Percentiles rank a stretch among this genome's conserved stretches.
These are phyloP conservation scores for Cladosporium austrohemisphaericum DNA, from an alignment of 2,329 filamentous ascomycete species.

Conservation along the genomic window DNA sequence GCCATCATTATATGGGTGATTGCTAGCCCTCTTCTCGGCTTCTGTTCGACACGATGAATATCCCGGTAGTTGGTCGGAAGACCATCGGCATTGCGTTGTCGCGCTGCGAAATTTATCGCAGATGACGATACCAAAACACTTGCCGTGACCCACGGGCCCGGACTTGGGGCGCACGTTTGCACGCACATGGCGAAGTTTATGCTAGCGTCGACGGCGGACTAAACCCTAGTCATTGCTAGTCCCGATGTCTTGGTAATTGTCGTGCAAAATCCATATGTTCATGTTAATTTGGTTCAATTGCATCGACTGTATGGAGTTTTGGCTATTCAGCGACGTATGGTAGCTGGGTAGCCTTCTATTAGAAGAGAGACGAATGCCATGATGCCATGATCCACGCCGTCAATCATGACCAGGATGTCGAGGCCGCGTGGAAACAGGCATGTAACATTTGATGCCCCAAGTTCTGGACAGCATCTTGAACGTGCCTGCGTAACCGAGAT, in stretches of 20 bases:
- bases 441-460: too few species aligned
- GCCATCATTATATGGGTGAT: neutral
- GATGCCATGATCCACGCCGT: too few species aligned
- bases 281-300: neutral
- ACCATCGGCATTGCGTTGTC: neutral
- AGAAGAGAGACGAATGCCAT: too few species aligned
- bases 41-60: too few species aligned
- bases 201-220: neutral
- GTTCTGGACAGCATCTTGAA: constrained; percentile 3
- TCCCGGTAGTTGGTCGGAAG: neutral
- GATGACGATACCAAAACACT: neutral
- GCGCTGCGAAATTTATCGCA: neutral
- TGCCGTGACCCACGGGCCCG: constrained; percentile 2
- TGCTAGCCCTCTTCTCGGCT: neutral
- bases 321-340: too few species aligned
- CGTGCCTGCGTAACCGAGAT: neutral
- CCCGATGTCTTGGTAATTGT: neutral
- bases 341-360: too few species aligned
- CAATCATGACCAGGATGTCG: neutral
- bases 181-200: constrained; percentile 4
- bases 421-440: neutral
- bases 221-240: neutral
- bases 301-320: neutral
- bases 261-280: neutral
- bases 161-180: neutral